phyloP scores from a whole-genome alignment of 805 yeast species.

The Starmerella sp. region DNA sequence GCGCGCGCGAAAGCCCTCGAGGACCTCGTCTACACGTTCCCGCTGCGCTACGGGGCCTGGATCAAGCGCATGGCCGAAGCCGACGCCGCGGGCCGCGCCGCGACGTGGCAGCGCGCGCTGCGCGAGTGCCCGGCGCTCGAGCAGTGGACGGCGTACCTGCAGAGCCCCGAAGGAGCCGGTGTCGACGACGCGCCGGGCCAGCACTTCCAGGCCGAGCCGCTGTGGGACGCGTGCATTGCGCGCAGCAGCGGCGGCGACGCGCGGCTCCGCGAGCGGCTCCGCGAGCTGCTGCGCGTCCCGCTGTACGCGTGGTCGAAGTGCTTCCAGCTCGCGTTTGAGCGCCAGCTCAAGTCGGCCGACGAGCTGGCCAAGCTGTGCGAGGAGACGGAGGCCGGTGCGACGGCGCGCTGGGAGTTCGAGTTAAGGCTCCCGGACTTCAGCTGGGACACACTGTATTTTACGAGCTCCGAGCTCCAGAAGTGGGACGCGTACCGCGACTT shows the following conservation, averaged over 20 bases:
- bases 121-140: slow-evolving; percentile 29
- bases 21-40: slow-evolving; percentile 28
- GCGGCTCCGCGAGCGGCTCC: slow-evolving; percentile 28
- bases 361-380: slow-evolving; percentile 23
- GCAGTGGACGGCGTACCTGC: slow-evolving; percentile 28
- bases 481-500: slow-evolving; percentile 60
- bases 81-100: slow-evolving; percentile 15
- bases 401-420: slow-evolving; percentile 66
- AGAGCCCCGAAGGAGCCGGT: slow-evolving; percentile 25
- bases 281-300: slow-evolving; percentile 39
- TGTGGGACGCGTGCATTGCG: slow-evolving; percentile 72
- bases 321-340: slow-evolving; percentile 34
- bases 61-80: slow-evolving; percentile 25
- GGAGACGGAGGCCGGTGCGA: slow-evolving; percentile 42
- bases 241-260: slow-evolving; percentile 23
- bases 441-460: slow-evolving; percentile 43
- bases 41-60: slow-evolving; percentile 36
- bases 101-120: slow-evolving; percentile 16
- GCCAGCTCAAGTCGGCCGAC: slow-evolving; percentile 1
- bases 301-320: slow-evolving; percentile 80
- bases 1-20: slow-evolving; percentile 6
- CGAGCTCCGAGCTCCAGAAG: slow-evolving; percentile 35
- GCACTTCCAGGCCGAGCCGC: slow-evolving; percentile 62
- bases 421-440: slow-evolving; percentile 46
- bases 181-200: slow-evolving; percentile 40